Percentiles rank a stretch among this genome's conserved stretches.
phyloP scores from a whole-genome alignment of 441 rosid species.

The Raphanus hybrid region DNA sequence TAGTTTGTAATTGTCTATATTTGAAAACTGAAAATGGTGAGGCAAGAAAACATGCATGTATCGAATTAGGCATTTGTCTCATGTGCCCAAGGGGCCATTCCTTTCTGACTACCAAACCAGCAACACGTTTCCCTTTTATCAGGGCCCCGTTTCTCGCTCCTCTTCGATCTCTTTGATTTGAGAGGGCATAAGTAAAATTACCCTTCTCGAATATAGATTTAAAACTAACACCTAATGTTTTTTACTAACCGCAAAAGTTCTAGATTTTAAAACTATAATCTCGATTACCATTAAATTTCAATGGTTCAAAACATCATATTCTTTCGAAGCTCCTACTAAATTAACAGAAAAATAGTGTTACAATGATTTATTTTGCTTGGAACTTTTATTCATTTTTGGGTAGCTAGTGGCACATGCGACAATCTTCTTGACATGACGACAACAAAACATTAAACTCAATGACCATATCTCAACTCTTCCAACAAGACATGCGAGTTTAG shows the following conservation, averaged over 20 bases:
- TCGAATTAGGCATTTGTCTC: conserved; percentile 44
- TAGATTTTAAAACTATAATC: not conserved
- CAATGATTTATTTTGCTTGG: not conserved
- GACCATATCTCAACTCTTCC: conserved; percentile 3
- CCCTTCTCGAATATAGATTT: not conserved
- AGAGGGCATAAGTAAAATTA: not conserved
- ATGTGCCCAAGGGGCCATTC: conserved; percentile 30
- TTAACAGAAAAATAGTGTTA: not conserved
- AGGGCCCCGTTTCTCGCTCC: conserved; percentile 24
- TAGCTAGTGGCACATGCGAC: conserved; percentile 9
- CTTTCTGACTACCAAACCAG: conserved; percentile 34
- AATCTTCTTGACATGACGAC: not conserved
- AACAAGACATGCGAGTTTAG: conserved; percentile 2
- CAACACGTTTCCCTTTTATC: conserved; percentile 34
- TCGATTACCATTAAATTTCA: not conserved
- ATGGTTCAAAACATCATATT: not conserved
- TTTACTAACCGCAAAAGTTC: not conserved
- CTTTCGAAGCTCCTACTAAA: not conserved
- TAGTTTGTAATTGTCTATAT: not conserved
- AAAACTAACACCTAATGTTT: not conserved
- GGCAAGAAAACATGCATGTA: conserved; percentile 45
- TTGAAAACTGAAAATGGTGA: conserved; percentile 25
- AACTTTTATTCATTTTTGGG: not conserved
- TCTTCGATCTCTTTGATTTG: not conserved
- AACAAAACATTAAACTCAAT: conserved; percentile 10